Base-by-base conservation (phyloP, 2,329 filamentous ascomycete genomes). In the Gnomoniopsis sp. region DNA sequence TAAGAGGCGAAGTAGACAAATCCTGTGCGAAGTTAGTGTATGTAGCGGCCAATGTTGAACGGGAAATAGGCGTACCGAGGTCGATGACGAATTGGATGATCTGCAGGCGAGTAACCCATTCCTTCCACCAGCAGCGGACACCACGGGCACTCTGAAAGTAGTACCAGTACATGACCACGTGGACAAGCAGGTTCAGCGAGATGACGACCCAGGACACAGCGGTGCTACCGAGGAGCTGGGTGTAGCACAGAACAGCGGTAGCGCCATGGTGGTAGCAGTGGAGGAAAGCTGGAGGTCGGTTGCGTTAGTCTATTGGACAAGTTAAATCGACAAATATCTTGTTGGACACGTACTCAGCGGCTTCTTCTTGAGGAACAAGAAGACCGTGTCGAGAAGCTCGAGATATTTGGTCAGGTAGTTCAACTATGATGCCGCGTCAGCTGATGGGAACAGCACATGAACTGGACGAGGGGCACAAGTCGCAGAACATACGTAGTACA, bases 111-210 rank as follows among this genome's bases (percentile, higher is more conserved):
- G 93, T 98, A 73, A 98, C 96, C 89, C 93, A 98, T 79, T 97
- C 91, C 89, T 98, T 98, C 93, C 93, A 98, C 93, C 93, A 97
- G 78, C 97, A 95, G 70, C 88, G 88, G 75, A 98, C 86, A 67
- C 95, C 95, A 68, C 93, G 92, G 57, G 93, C 93, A 71, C 91
- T 93, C 84, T 98, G 93, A 88, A 98, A 98, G 86, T 98, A 98
- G 87, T 98, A 98, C 93, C 93, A 97, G 88, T 98, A 98, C 93
- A 98, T 98, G 73, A 97, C 90, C 60, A 98, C 93, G 79, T 98
- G 93, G 57, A 98, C 93, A 64, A 86, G 86, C 71, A 98, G 79
- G 84, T 98, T 98, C 68, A 98, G 86, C 55, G 86, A 88, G 73
- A 98, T 98, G 63, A 89, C 88, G 57, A 96, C 91, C 93, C 93